phyloP scores from a whole-genome alignment of 2,329 filamentous ascomycete genomes.

The Hymenotorrendiella dingleyae region DNA sequence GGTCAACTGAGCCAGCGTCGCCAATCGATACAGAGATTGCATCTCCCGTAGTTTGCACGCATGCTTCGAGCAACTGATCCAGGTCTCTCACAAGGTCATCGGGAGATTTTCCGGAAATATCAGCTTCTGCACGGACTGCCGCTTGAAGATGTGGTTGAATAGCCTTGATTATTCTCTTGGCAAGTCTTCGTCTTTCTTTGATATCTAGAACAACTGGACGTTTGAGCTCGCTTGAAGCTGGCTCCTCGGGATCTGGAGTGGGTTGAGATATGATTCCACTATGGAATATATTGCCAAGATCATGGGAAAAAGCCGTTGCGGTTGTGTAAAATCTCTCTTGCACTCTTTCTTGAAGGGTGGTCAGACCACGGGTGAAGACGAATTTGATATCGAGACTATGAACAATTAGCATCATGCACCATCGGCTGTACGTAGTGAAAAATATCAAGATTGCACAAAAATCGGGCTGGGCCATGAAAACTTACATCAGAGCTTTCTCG shows the following conservation, averaged over 20 bases:
- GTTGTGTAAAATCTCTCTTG: constrained; percentile 51
- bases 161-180: constrained; percentile 80
- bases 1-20: constrained; percentile 35
- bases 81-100: constrained; percentile 68
- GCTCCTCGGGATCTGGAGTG: constrained; percentile 14
- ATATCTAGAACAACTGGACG: constrained; percentile 50
- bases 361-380: constrained; percentile 49
- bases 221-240: constrained; percentile 29
- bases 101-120: constrained; percentile 64
- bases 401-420: constrained; percentile 31
- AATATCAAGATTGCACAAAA: too few relatives aligned
- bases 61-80: constrained; percentile 65
- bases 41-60: constrained; percentile 43
- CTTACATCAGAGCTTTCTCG: constrained; percentile 76
- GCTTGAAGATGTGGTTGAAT: constrained; percentile 73
- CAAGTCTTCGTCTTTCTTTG: constrained; percentile 76
- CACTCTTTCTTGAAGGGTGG: constrained; percentile 45
- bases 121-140: constrained; percentile 74
- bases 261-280: constrained; percentile 37
- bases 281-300: constrained; percentile 50
- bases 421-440: neutral
- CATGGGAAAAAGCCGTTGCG: constrained; percentile 49
- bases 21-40: constrained; percentile 37
- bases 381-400: constrained; percentile 56
- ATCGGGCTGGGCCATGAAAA: too few relatives aligned